Conservation (phyloP, 257 asterid species). For the Solanum medicagineum region DNA sequence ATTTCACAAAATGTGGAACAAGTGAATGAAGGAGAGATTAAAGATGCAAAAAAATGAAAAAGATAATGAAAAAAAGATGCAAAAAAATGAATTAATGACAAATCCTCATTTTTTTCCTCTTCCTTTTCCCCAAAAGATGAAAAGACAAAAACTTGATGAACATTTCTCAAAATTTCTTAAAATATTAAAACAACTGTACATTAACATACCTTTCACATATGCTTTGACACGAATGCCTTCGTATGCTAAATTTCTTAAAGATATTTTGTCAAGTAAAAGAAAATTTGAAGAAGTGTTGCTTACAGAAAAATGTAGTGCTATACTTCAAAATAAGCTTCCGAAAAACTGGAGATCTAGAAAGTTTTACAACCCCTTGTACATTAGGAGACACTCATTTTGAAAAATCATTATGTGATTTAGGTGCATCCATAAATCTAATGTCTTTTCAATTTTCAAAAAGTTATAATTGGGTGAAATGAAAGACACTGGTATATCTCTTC, state of each 20-base stretch:
- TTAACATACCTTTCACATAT: not conserved
- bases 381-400: not conserved
- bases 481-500: not conserved
- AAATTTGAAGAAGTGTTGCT: not conserved
- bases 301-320: not conserved
- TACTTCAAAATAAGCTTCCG: not conserved
- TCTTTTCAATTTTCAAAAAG: not conserved
- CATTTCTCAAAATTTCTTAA: not conserved
- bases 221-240: not conserved
- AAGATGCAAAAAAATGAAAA: not conserved
- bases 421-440: no score
- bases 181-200: not conserved
- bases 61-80: not conserved
- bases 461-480: not conserved
- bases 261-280: not conserved
- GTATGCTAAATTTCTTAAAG: not conserved
- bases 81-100: not conserved
- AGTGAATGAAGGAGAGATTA: no score
- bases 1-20: no score
- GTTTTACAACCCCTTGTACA: not conserved
- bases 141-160: not conserved
- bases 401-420: not conserved
- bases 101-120: not conserved
- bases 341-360: not conserved
- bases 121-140: not conserved